phyloP scores from a whole-genome alignment of 768 basidiomycete species.

The Dioszegia aurantiaca region DNA sequence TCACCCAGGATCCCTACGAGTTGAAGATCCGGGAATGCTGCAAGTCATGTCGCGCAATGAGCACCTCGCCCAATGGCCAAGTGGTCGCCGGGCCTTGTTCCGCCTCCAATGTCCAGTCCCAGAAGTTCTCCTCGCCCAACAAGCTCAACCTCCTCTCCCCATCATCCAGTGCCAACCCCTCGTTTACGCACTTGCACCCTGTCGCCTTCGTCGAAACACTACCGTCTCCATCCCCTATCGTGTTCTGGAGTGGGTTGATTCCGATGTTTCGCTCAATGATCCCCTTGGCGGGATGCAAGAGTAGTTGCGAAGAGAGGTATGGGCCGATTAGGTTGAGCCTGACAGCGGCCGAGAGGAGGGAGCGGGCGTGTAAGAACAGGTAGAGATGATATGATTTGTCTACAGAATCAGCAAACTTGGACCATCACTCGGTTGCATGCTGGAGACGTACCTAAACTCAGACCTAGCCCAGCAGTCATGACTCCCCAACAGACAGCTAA shows the following conservation, averaged over 20 bases:
- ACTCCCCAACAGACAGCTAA: slow-evolving; percentile 88
- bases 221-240: too few species aligned
- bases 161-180: too few species aligned
- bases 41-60: slow-evolving; percentile 83
- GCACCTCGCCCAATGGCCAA: slow-evolving; percentile 93
- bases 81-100: slow-evolving; percentile 73
- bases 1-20: too few species aligned
- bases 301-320: slow-evolving; percentile 82
- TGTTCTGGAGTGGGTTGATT: too few species aligned
- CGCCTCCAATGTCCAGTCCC: slow-evolving; percentile 39
- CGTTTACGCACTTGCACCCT: too few species aligned
- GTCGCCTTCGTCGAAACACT: too few species aligned
- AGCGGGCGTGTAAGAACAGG: slow-evolving; percentile 86
- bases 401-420: slow-evolving; percentile 45
- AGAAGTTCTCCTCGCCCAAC: slow-evolving; percentile 16
- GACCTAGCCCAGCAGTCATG: slow-evolving; percentile 70
- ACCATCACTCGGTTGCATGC: not conserved
- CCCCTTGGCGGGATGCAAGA: slow-evolving; percentile 69
- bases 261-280: slow-evolving; percentile 61
- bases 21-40: slow-evolving; percentile 98
- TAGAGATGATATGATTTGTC: slow-evolving; percentile 81
- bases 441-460: slow-evolving; percentile 64
- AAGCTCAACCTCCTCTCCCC: too few species aligned
- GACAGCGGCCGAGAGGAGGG: slow-evolving; percentile 85
- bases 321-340: slow-evolving; percentile 89